phyloP scores from a whole-genome alignment of 345 rosid genomes.

The Erucastrum elatum region DNA sequence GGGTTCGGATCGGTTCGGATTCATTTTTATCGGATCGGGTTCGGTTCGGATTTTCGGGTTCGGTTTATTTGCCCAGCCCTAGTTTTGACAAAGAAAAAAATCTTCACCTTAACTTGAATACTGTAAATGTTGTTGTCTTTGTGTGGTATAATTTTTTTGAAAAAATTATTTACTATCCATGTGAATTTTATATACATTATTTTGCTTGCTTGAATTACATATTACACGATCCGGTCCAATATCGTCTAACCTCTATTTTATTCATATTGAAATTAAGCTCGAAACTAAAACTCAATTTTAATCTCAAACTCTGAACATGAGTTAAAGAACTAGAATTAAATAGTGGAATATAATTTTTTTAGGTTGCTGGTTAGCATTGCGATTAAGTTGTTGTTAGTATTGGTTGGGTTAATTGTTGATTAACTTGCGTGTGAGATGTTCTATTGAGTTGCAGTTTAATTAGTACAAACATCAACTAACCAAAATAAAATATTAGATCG shows the following conservation, averaged over 20 bases:
- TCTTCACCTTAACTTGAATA: too few species aligned
- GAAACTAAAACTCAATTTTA: neutral
- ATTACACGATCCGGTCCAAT: neutral
- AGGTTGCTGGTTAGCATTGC: too few species aligned
- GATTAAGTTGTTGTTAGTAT: too few species aligned
- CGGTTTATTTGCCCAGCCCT: too few species aligned
- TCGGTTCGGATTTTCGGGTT: too few species aligned
- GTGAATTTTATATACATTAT: constrained; percentile 17
- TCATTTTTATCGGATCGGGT: too few species aligned
- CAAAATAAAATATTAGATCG: neutral
- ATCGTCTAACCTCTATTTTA: neutral
- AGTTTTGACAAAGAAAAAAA: too few species aligned
- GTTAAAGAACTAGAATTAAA: too few species aligned
- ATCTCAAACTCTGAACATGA: neutral
- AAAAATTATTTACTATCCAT: constrained; percentile 28
- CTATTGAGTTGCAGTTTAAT: neutral
- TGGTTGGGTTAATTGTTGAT: too few species aligned
- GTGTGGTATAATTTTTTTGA: constrained; percentile 35
- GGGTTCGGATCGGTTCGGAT: too few species aligned
- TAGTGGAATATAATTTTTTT: too few species aligned
- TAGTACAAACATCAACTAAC: neutral
- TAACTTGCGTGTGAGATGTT: too few species aligned
- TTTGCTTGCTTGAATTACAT: constrained; percentile 25
- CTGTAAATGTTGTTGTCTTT: constrained; percentile 1
- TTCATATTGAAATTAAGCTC: neutral